Conservation (phyloP, 495 filamentous ascomycete genomes). For the Viridothelium virens region DNA sequence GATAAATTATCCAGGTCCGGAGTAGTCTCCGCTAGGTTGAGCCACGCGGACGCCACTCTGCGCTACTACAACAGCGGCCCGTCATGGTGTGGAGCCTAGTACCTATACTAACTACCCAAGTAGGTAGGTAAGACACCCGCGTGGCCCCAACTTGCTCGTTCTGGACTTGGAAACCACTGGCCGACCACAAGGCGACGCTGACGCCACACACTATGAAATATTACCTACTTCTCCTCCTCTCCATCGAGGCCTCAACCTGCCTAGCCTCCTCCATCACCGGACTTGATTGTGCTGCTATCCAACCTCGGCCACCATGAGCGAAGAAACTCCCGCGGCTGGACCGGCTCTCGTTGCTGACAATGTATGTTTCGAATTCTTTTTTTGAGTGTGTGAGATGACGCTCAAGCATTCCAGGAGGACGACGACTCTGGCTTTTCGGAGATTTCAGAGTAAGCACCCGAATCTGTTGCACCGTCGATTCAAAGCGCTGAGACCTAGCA, state of each 20-base stretch:
- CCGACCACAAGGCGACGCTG: background rate
- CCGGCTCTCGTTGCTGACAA: background rate
- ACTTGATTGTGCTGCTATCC: background rate
- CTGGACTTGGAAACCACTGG: background rate
- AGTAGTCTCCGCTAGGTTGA: too few relatives aligned
- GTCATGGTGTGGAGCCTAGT: too few relatives aligned
- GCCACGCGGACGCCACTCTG: too few relatives aligned
- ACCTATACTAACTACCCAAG: background rate
- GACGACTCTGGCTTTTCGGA: conserved; percentile 5
- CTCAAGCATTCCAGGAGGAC: background rate
- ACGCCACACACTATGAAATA: background rate
- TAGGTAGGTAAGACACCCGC: background rate
- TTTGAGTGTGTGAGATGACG: background rate
- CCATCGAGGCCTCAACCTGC: background rate
- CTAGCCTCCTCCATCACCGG: background rate
- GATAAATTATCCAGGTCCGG: too few relatives aligned
- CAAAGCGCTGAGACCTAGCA: background rate
- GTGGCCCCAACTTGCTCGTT: background rate
- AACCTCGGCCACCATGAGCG: background rate
- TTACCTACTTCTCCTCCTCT: background rate
- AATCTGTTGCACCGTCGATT: background rate
- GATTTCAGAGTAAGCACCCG: background rate
- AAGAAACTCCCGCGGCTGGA: background rate
- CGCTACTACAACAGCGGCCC: too few relatives aligned
- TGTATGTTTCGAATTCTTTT: background rate